Evolutionary conservation across 2,329 filamentous ascomycete species (phyloP), one percentile per base, ranked within the genome.

Genomic region (Achaetomium macrosporum): DNA sequence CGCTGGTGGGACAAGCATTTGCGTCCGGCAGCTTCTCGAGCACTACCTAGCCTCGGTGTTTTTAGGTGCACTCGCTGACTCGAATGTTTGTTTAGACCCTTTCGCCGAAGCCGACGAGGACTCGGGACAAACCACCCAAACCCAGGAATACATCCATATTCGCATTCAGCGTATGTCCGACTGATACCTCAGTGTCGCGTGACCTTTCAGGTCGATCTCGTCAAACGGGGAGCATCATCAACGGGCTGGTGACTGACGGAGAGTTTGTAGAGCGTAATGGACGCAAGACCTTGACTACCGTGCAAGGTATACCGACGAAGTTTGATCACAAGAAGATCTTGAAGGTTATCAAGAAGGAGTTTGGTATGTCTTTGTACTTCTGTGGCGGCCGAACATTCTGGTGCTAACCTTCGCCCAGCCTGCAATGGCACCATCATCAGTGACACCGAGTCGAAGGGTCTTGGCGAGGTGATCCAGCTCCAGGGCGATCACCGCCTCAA

Each of bases 101-200:
- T 99, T 99, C 90, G 93, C 93, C 87, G 93, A 97, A 89, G 93
- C 91, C 84, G 93, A 96, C 89, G 92, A 96, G 86, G 91, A 95
- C 76, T 90, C 87, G 75, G 91, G 90, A 81, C 88, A 95, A 78
- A 87, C 84, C 73, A 93, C 93, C 78, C 88, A 93, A 81, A 85
- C 88, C 73, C 89, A 95, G 78, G 95, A 95, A 77, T 96, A 96
- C 75, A 96, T 97, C 74, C 93, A 97, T 79, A 97, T 99, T 76
- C 91, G 93, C 76, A 97, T 97, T 73, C 93, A 99, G 74, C 93
- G 92, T 97, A 85, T 70, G 87, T 84, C 50, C 31, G 47, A 42
- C 10, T 29, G 29, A 31, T n/a, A 30, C 40, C 46, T 51, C 47
- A 12, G 16, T 47, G 39, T 54, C 43, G 47, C 44, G 50, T 56